phyloP scores from a whole-genome alignment of 495 filamentous ascomycete species.

The Durotheca rogersii region DNA sequence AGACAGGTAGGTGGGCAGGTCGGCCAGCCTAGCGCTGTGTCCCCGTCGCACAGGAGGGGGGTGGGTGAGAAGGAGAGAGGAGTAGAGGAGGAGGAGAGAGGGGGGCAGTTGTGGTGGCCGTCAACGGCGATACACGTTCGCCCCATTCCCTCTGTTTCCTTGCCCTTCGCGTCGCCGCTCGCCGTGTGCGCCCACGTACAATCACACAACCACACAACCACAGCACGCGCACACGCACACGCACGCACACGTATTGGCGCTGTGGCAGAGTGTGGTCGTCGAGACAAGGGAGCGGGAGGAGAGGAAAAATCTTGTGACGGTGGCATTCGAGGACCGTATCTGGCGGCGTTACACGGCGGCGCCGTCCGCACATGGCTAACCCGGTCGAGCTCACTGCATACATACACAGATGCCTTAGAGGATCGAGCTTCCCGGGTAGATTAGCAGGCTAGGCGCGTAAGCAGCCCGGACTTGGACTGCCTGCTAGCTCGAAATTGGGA shows the following conservation, averaged over 20 bases:
- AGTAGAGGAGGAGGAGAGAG: neutral
- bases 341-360: constrained; percentile 27
- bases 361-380: constrained; percentile 29
- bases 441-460: neutral
- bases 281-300: neutral
- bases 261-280: too few species aligned
- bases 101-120: neutral
- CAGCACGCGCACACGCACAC: neutral
- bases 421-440: neutral
- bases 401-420: too few species aligned
- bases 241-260: too few species aligned
- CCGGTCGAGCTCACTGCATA: constrained; percentile 23
- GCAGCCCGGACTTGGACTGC: too few species aligned
- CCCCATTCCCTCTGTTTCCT: neutral
- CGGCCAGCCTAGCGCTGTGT: constrained; percentile 11
- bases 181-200: constrained; percentile 4
- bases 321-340: constrained; percentile 4
- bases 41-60: constrained; percentile 11
- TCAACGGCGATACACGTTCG: constrained; percentile 16
- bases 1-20: neutral
- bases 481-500: too few species aligned
- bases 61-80: neutral
- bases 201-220: neutral
- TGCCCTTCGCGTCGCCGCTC: constrained; percentile 2
- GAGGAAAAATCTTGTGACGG: neutral